These are phyloP conservation scores for Benincasa hispida DNA, from an alignment of 306 rosid genomes.

Conservation along the genomic window DNA sequence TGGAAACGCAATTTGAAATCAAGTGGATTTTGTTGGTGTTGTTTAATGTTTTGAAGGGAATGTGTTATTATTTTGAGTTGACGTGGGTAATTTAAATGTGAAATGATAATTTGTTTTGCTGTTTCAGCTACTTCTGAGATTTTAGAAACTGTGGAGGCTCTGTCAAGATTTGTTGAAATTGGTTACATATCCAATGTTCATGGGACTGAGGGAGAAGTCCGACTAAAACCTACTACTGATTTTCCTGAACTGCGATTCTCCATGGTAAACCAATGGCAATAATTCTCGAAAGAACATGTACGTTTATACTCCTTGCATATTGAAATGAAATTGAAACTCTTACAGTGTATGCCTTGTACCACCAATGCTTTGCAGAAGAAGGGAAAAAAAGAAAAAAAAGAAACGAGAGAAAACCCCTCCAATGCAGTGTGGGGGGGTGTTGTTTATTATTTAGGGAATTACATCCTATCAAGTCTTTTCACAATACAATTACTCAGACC, in stretches of 20 bases:
- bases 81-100: not conserved
- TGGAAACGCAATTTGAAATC: not conserved
- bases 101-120: conserved; percentile 9
- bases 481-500: not conserved
- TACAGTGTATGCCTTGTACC: not conserved
- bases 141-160: conserved; percentile 23
- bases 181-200: conserved; percentile 68
- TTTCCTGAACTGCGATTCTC: conserved; percentile 78
- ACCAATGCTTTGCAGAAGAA: not conserved
- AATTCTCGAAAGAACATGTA: not conserved
- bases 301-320: not conserved
- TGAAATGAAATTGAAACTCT: not conserved
- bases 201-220: conserved; percentile 68
- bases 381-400: too few relatives aligned
- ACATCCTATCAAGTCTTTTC: too few relatives aligned
- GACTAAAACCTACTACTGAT: conserved; percentile 62
- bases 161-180: conserved; percentile 39
- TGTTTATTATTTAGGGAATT: too few relatives aligned
- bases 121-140: conserved; percentile 32
- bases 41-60: not conserved
- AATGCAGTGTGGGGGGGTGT: not conserved
- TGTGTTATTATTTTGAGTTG: not conserved
- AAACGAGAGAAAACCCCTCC: not conserved
- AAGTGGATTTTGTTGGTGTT: not conserved
- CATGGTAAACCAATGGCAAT: conserved; percentile 25